phyloP scores from a whole-genome alignment of 768 basidiomycete species.

The Russula sp. region DNA sequence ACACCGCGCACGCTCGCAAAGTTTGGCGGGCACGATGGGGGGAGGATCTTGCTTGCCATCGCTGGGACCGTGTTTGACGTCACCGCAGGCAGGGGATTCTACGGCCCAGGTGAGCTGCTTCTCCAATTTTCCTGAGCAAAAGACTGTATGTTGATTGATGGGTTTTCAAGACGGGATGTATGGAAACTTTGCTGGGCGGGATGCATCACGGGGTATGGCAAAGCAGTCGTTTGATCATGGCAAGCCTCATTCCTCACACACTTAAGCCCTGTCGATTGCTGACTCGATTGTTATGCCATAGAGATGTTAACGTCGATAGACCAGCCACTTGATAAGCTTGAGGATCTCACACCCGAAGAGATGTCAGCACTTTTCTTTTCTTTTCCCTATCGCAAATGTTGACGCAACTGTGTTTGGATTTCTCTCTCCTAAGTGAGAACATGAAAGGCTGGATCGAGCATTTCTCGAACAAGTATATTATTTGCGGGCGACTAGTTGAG shows the following conservation, averaged over 20 bases:
- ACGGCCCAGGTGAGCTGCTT: conserved; percentile 73
- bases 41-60: conserved; percentile 81
- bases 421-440: conserved; percentile 58
- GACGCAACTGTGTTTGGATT: not conserved
- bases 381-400: not conserved
- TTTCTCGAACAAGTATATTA: conserved; percentile 86
- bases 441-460: conserved; percentile 96
- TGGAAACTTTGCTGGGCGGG: conserved; percentile 94
- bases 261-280: not conserved
- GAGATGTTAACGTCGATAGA: conserved; percentile 91
- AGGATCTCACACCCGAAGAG: conserved; percentile 72
- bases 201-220: conserved; percentile 95
- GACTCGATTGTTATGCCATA: conserved; percentile 24
- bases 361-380: conserved; percentile 47
- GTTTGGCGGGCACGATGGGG: conserved; percentile 56
- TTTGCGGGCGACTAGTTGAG: conserved; percentile 84
- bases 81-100: conserved; percentile 81
- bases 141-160: not conserved
- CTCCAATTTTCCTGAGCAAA: no score
- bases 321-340: conserved; percentile 75
- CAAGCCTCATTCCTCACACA: conserved; percentile 29
- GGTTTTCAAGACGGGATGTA: conserved; percentile 75
- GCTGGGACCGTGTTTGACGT: conserved; percentile 90
- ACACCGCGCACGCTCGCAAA: conserved; percentile 69
- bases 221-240: conserved; percentile 95